Conservation (phyloP, 345 rosid species). For the Corymbia maculata region DNA sequence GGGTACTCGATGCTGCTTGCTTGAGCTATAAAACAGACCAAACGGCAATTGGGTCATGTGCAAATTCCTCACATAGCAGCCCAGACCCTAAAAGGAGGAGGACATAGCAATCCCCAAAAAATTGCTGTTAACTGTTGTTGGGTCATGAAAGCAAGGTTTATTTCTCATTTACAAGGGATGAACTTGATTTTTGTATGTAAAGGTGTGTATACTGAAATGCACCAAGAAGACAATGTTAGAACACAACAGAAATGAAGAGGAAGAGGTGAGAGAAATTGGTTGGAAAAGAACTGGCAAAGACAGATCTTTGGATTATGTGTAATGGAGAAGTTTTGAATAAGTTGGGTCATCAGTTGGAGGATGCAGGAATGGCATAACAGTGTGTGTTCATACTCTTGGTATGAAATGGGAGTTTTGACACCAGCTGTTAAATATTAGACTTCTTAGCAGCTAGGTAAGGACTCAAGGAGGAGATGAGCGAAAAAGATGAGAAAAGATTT, state of each 20-base stretch:
- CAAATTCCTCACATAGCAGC: slow-evolving; percentile 28
- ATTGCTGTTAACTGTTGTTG: slow-evolving; percentile 12
- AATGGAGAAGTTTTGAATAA: slow-evolving; percentile 1
- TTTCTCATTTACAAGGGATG: not conserved
- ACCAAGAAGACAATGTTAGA: not conserved
- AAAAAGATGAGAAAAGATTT: not conserved
- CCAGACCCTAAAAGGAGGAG: slow-evolving; percentile 41
- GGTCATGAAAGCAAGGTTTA: not conserved
- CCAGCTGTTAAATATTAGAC: slow-evolving; percentile 49
- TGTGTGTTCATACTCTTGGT: slow-evolving; percentile 16
- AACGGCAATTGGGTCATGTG: slow-evolving; percentile 26
- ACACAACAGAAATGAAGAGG: not conserved
- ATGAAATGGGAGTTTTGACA: slow-evolving; percentile 16
- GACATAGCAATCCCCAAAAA: slow-evolving; percentile 34
- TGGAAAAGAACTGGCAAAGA: not conserved
- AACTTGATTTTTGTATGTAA: not conserved
- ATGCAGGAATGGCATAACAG: slow-evolving; percentile 1
- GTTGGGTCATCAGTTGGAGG: slow-evolving; percentile 19
- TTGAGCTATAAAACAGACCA: slow-evolving; percentile 58
- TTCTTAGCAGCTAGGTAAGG: slow-evolving; percentile 26
- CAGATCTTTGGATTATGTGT: not conserved
- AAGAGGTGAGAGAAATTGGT: not conserved
- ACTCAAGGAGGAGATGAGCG: not conserved
- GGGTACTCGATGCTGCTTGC: slow-evolving; percentile 66
- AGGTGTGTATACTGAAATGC: not conserved